phyloP scores from a whole-genome alignment of 768 basidiomycete species.

The Clitopilus passeckerianus region DNA sequence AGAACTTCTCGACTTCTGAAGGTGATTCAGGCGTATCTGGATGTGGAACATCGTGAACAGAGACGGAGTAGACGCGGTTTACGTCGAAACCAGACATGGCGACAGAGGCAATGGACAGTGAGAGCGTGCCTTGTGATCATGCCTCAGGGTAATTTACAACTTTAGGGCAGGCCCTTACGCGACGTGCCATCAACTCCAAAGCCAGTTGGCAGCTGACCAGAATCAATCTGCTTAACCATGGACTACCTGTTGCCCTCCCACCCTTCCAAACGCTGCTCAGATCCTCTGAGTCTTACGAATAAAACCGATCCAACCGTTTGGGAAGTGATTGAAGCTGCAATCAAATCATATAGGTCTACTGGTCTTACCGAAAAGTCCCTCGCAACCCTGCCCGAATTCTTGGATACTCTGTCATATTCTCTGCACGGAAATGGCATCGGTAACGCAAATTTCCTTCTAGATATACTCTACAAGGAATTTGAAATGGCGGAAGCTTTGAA shows the following conservation, averaged over 20 bases:
- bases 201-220: no score
- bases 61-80: slow-evolving; percentile 76
- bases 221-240: neutral
- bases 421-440: slow-evolving; percentile 21
- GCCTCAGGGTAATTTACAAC: slow-evolving; percentile 8
- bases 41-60: slow-evolving; percentile 62
- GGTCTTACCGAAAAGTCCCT: slow-evolving; percentile 7
- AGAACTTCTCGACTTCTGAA: slow-evolving; percentile 73
- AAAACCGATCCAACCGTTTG: slow-evolving; percentile 20
- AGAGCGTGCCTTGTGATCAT: slow-evolving; percentile 4
- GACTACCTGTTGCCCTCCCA: slow-evolving; percentile 21
- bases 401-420: slow-evolving; percentile 26
- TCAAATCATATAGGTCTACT: slow-evolving; percentile 11
- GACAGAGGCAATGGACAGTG: slow-evolving; percentile 3
- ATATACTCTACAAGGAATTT: slow-evolving; percentile 14
- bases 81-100: slow-evolving; percentile 86
- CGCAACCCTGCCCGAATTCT: slow-evolving; percentile 18
- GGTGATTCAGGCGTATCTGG: slow-evolving; percentile 62
- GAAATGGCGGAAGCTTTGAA: slow-evolving; percentile 7
- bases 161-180: slow-evolving; percentile 23
- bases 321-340: slow-evolving; percentile 19
- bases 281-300: slow-evolving; percentile 23
- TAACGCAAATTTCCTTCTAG: slow-evolving; percentile 15
- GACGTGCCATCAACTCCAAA: slow-evolving; percentile 1
- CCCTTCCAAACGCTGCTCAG: slow-evolving; percentile 14